Evolutionary conservation across 2,329 filamentous ascomycete genomes (phyloP).

Genomic region (Colletotrichum australisinense): DNA sequence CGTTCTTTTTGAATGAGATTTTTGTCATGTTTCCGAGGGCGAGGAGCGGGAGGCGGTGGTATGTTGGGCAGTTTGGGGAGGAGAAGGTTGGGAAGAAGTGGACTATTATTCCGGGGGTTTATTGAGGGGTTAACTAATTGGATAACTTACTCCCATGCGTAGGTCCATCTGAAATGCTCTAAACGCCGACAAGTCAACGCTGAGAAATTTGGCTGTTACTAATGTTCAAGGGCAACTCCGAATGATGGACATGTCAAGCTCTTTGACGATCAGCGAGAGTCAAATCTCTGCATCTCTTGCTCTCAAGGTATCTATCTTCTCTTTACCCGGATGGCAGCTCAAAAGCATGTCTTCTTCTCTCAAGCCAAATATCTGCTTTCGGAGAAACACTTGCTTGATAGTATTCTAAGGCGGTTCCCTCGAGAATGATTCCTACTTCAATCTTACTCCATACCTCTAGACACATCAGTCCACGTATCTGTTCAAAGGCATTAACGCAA

Average conservation of each 20-base stretch:
- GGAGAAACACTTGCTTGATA: background rate
- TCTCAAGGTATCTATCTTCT: no score
- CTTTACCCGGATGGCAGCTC: background rate
- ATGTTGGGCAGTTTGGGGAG: conserved; percentile 86
- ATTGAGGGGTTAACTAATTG: conserved; percentile 8
- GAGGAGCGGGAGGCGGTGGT: conserved; percentile 85
- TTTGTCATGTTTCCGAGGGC: conserved; percentile 91
- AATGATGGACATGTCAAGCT: no score
- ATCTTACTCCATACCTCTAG: background rate
- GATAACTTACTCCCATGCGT: background rate
- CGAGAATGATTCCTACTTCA: background rate
- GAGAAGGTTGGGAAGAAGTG: conserved; percentile 81
- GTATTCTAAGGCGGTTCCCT: background rate
- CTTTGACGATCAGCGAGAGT: no score
- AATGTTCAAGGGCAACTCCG: no score
- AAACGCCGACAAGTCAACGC: background rate
- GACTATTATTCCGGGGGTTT: conserved; percentile 73
- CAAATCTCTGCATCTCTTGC: no score
- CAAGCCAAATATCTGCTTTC: background rate
- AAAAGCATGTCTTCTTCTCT: background rate
- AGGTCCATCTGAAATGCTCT: background rate
- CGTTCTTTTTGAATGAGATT: conserved; percentile 88
- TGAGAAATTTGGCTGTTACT: background rate
- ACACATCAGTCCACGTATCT: background rate
- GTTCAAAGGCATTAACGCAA: background rate